Evolutionary conservation across 768 basidiomycete species (phyloP).

Genomic region (Cystobasidium onofrii): DNA sequence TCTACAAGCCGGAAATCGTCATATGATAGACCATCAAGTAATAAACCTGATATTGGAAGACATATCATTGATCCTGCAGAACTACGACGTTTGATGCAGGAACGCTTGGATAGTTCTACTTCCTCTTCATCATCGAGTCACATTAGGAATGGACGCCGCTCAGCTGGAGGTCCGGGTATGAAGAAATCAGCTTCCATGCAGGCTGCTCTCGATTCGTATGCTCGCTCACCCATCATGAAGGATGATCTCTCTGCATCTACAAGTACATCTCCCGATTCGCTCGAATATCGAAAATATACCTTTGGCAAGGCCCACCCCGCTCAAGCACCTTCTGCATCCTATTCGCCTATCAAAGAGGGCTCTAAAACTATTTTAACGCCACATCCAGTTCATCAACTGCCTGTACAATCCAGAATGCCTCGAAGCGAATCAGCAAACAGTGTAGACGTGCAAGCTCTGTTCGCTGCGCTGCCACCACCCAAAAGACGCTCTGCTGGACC

Average conservation of each 20-base stretch:
- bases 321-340: not conserved
- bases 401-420: not conserved
- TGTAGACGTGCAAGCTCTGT: slow-evolving; percentile 1
- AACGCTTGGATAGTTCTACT: not conserved
- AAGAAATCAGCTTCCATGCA: not conserved
- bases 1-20: not conserved
- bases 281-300: not conserved
- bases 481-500: not conserved
- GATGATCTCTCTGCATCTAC: not conserved
- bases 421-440: not conserved
- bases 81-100: slow-evolving; percentile 14
- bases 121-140: not conserved
- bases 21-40: not conserved
- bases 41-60: not conserved
- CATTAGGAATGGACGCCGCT: not conserved
- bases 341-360: not conserved
- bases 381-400: not conserved
- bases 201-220: not conserved
- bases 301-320: slow-evolving; percentile 4
- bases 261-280: not conserved
- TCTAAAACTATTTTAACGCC: not conserved
- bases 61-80: slow-evolving; percentile 27
- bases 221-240: not conserved
- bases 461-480: slow-evolving; percentile 24
- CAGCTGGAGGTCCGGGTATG: not conserved